Evolutionary conservation across 108 stramenopile genomes (phyloP), one percentile per base, ranked within the genome.

Genomic region (Skeletonema marinoi): DNA sequence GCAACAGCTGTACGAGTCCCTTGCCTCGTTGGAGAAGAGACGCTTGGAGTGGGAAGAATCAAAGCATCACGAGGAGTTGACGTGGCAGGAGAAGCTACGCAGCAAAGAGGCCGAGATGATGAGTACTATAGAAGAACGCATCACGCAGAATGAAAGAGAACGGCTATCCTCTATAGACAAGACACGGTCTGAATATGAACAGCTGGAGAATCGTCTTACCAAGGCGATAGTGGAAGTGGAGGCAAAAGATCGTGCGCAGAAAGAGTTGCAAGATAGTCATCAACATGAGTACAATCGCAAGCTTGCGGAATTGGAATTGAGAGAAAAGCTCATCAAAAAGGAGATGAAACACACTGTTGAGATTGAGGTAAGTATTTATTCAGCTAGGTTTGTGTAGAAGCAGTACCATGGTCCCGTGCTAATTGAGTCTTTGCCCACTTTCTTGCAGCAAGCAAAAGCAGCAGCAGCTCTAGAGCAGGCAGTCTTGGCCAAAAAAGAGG

Each of bases 151-250:
- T 66, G 85, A 83, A 46, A 46, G 61, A 16, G 80, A 86, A 25
- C 63, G 77, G 10, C 38, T 72, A 41, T 54, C 39, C 16, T 56
- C 59, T 3, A 12, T 83, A 29, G 75, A 84, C 11, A 29, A 63
- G 29, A 68, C 77, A 6, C 68, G 73, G 29, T 60, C 50, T 9
- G 85, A 86, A 39, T 80, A 82, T 69, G 82, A 75, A 42, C 80
- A 80, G 42, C 44, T 86, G 41, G 82, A 86, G 50, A 60, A 60
- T 14, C 65, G 79, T 39, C 60, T 86, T 13, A 71, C 70, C 32
- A 86, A 84, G 54, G 74, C 71, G 8, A 66, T 86, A 32, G 11
- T 64, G 31, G 85, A 86, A 16, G 85, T 86, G 0, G 82, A 86
- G 66, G 36, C 77, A 60, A 80, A 80, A 41, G 85, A 86, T 54